These are phyloP conservation scores for Pezicula carpinea DNA, from an alignment of 2,329 filamentous ascomycete species.

Conservation along the genomic window DNA sequence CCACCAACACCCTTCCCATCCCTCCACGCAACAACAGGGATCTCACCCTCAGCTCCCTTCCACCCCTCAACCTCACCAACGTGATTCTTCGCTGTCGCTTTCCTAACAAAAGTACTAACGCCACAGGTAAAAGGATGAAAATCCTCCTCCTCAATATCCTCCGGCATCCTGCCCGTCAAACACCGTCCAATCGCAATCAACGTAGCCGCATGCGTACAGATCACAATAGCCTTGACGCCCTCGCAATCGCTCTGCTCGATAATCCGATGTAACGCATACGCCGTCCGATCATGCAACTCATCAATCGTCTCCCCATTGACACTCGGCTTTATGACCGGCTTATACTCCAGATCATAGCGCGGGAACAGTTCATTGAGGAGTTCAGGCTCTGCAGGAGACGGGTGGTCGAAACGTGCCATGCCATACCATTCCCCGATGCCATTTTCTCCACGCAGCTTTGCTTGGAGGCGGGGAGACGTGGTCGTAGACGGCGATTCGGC, in stretches of 20 bases:
- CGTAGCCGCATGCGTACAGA: slow-evolving; percentile 87
- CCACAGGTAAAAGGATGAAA: slow-evolving; percentile 83
- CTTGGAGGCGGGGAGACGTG: slow-evolving; percentile 8
- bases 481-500: slow-evolving; percentile 5
- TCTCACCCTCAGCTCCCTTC: slow-evolving; percentile 29
- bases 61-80: slow-evolving; percentile 35
- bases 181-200: slow-evolving; percentile 82
- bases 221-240: slow-evolving; percentile 63
- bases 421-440: slow-evolving; percentile 87
- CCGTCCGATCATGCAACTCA: slow-evolving; percentile 75
- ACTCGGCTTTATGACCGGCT: slow-evolving; percentile 61
- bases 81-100: slow-evolving; percentile 30
- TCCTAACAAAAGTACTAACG: slow-evolving; percentile 62
- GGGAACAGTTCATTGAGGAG: slow-evolving; percentile 66
- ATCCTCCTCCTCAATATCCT: slow-evolving; percentile 67
- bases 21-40: slow-evolving; percentile 48
- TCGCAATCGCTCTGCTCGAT: slow-evolving; percentile 69
- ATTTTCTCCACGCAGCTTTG: slow-evolving; percentile 48
- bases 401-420: slow-evolving; percentile 78
- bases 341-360: slow-evolving; percentile 50
- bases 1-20: slow-evolving; percentile 60
- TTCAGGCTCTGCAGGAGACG: slow-evolving; percentile 62
- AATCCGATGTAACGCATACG: slow-evolving; percentile 63
- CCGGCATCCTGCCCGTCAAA: slow-evolving; percentile 74
- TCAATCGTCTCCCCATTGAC: slow-evolving; percentile 73